phyloP scores from a whole-genome alignment of 179 eudicot species.

The Nepenthes alata region DNA sequence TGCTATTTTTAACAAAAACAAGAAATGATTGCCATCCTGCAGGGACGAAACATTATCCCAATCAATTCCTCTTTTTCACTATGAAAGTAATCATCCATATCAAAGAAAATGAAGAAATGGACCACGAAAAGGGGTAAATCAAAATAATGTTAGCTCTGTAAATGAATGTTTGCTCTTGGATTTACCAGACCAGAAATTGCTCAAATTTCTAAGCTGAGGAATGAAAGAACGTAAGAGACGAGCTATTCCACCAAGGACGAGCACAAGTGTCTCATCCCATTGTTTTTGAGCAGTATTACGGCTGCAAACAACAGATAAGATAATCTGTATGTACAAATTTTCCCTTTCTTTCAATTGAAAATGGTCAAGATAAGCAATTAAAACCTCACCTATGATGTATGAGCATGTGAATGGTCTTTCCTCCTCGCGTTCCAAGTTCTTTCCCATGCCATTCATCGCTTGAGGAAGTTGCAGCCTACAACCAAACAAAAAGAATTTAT shows the following conservation, averaged over 20 bases:
- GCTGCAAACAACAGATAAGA: constrained; percentile 27
- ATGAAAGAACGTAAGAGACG: constrained; percentile 81
- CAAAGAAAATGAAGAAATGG: neutral
- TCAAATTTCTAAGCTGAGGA: constrained; percentile 63
- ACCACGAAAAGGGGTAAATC: neutral
- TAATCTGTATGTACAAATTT: neutral
- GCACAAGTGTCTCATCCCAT: constrained; percentile 98
- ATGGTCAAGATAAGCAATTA: constrained; percentile 2
- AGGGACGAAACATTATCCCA: constrained; percentile 8
- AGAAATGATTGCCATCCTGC: constrained; percentile 94
- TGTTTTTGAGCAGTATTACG: constrained; percentile 99
- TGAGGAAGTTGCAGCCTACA: constrained; percentile 96
- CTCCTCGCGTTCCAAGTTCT: constrained; percentile 96
- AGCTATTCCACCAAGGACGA: constrained; percentile 81
- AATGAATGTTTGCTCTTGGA: neutral
- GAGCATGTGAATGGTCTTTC: constrained; percentile 99
- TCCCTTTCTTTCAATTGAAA: neutral
- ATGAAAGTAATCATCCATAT: neutral
- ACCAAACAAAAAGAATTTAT: constrained; percentile 5
- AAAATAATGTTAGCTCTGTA: neutral
- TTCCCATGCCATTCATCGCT: constrained; percentile 98
- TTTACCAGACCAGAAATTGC: constrained; percentile 82
- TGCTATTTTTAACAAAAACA: constrained; percentile 56
- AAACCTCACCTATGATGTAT: constrained; percentile 82
- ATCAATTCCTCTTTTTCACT: neutral